Base-by-base conservation (phyloP, 75 land plant genomes). In the Picea sitchensis region DNA sequence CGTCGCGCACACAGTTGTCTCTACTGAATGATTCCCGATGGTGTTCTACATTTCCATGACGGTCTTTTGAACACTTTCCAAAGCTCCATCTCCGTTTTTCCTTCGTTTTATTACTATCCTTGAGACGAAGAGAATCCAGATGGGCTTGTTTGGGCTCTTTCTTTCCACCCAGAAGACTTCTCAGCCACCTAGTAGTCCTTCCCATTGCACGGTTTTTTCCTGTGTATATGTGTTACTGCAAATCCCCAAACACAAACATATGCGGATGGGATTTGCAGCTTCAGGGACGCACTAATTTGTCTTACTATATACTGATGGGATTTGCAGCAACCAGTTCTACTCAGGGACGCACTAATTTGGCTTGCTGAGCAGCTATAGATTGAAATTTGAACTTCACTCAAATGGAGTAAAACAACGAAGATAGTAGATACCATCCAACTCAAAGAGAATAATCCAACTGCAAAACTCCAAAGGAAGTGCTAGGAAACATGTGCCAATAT, bases 161-260 rank as follows among this genome's bases (percentile, higher is more conserved):
- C 38, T 77, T 77, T 41, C 67, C 79, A 34, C 79, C 79, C 79
- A 59, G 44, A 3, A 77, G 38, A 77, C 26, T 59, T 41, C 73
- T 62, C 20, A 77, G 67, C 79, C 79, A 77, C 34, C 44, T 77
- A 21, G 47, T 77, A n/a, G 79, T 62, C 31, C 79, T 60, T 77
- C 71, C 79, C 79, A 77, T 77, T n/a, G 68, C 18, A n/a, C 20
- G 54, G 8, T 47, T 47, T 47, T 47, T 6, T 8, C 9, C 0
- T 7, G 54, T 47, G 6, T 47, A 47, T 7, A 7, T 41, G 6
- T 7, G 54, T 8, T 47, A 47, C 7, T 47, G 54, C 9, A 6
- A 8, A 47, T 6, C 54, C 54, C 6, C 54, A 47, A 47, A 47
- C 8, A 47, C 54, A 47, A 47, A 47, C 54, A 47, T 47, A 47